Conservation (phyloP, 148 eudicot species). For the Tetragonia tetragonoides region DNA sequence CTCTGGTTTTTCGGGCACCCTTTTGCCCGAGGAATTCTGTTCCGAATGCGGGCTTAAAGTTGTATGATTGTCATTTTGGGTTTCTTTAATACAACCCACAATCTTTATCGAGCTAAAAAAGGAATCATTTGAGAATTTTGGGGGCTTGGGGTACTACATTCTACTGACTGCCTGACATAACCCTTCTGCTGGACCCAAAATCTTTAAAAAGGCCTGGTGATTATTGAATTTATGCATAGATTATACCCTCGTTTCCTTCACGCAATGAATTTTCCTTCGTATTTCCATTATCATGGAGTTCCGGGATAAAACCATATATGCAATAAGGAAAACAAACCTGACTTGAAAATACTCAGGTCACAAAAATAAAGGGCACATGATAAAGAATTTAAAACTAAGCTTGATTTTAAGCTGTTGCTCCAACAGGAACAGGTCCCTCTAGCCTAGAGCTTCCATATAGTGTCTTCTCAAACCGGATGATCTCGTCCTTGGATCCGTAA, state of each 20-base stretch:
- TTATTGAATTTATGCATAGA: background rate
- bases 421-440: constrained; percentile 77
- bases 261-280: constrained; percentile 2
- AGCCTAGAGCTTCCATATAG: constrained; percentile 90
- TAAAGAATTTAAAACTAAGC: background rate
- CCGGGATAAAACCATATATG: constrained; percentile 3
- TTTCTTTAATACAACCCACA: no score
- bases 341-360: background rate
- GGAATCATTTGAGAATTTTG: no score
- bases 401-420: constrained; percentile 61
- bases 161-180: no score
- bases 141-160: no score
- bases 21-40: no score
- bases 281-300: background rate
- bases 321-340: background rate
- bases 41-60: no score
- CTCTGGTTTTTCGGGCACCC: no score
- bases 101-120: no score
- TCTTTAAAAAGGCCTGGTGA: no score
- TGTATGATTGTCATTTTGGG: no score
- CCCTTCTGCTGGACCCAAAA: no score
- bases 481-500: constrained; percentile 93
- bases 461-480: constrained; percentile 86
- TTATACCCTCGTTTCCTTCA: background rate
- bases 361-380: constrained; percentile 1